phyloP scores from a whole-genome alignment of 495 filamentous ascomycete species.

The Tuber melanosporum region DNA sequence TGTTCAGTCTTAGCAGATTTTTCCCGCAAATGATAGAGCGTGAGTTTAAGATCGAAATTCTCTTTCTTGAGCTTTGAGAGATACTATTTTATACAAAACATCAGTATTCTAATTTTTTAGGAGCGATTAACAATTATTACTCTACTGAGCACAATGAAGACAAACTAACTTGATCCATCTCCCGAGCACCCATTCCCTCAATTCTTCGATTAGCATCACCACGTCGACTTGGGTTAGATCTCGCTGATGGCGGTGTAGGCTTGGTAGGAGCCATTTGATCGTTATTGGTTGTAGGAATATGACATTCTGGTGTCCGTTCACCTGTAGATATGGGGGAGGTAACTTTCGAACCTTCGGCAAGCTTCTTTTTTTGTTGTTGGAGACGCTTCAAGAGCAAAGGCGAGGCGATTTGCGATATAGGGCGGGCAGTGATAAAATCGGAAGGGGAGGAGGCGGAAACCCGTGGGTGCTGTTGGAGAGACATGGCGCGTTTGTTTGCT shows the following conservation, averaged over 20 bases:
- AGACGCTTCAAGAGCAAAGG: conserved; percentile 34
- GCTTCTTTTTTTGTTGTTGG: conserved; percentile 32
- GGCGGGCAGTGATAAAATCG: not conserved
- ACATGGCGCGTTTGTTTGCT: not conserved
- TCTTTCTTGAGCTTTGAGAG: conserved; percentile 66
- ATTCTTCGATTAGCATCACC: conserved; percentile 19
- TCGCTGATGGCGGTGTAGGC: conserved; percentile 4
- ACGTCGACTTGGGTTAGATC: conserved; percentile 13
- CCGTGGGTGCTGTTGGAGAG: not conserved
- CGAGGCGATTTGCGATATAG: conserved; percentile 13
- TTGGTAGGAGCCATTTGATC: not conserved
- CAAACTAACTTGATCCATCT: conserved; percentile 30
- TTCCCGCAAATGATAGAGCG: conserved; percentile 67
- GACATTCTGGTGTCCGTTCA: conserved; percentile 1
- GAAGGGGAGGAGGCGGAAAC: not conserved
- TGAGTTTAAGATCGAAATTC: conserved; percentile 85
- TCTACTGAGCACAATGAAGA: not conserved
- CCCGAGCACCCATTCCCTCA: conserved; percentile 32
- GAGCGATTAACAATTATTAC: not conserved
- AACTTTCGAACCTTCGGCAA: conserved; percentile 14
- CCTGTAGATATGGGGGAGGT: not conserved
- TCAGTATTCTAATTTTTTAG: conserved; percentile 6
- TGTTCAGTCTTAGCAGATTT: conserved; percentile 23
- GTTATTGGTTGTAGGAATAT: not conserved
- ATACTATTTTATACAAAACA: conserved; percentile 20